phyloP scores from a whole-genome alignment of 1,139 yeast genomes.

The Nakaseomyces sp. region DNA sequence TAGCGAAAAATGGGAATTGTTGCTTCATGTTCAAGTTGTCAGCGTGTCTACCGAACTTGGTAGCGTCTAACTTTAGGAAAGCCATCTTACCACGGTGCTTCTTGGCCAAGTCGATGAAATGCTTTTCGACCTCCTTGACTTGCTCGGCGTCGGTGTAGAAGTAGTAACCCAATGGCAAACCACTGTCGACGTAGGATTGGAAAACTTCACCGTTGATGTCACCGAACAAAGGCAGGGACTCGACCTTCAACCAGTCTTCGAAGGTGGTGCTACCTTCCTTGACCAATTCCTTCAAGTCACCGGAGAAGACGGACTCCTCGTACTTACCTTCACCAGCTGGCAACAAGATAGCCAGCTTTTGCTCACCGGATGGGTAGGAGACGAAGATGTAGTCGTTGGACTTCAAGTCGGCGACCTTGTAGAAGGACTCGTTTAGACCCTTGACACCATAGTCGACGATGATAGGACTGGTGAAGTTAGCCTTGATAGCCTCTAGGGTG shows the following conservation, averaged over 20 bases:
- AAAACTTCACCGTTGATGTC: constrained; percentile 82
- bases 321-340: constrained; percentile 25
- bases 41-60: constrained; percentile 79
- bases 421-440: constrained; percentile 25
- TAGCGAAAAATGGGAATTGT: constrained; percentile 82
- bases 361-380: constrained; percentile 35
- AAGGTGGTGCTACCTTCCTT: constrained; percentile 33
- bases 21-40: constrained; percentile 77
- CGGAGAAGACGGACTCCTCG: constrained; percentile 40
- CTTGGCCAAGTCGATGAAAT: constrained; percentile 58
- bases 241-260: constrained; percentile 50
- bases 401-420: constrained; percentile 22
- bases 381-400: constrained; percentile 17
- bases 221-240: constrained; percentile 81
- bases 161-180: constrained; percentile 77
- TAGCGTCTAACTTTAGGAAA: constrained; percentile 84
- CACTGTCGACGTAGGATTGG: constrained; percentile 60
- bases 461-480: constrained; percentile 41
- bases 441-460: constrained; percentile 23
- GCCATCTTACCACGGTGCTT: constrained; percentile 71
- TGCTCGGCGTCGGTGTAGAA: constrained; percentile 69
- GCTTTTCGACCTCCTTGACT: constrained; percentile 45
- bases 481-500: constrained; percentile 43
- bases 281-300: constrained; percentile 27
- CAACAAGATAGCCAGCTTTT: constrained; percentile 11